phyloP scores from a whole-genome alignment of 1,284 basidiomycete genomes.

The Melampsora americana region DNA sequence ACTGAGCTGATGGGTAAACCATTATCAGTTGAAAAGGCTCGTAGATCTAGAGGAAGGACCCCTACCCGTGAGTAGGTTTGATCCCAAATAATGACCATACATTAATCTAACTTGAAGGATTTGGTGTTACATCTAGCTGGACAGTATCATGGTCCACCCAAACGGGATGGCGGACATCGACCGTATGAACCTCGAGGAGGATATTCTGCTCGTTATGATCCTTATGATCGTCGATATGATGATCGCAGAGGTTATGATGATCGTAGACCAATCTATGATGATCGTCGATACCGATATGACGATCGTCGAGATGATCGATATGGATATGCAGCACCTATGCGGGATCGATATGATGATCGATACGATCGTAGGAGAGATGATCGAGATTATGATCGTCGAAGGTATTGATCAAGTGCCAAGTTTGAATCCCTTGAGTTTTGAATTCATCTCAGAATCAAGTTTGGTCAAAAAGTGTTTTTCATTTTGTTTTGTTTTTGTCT shows the following conservation, averaged over 20 bases:
- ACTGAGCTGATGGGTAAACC: slow-evolving; percentile 81
- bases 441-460: too few species aligned
- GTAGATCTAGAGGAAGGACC: slow-evolving; percentile 45
- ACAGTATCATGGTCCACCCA: slow-evolving; percentile 45
- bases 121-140: slow-evolving; percentile 46
- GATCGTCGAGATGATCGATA: slow-evolving; percentile 49
- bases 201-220: slow-evolving; percentile 40
- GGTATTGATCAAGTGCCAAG: slow-evolving; percentile 31
- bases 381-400: slow-evolving; percentile 40
- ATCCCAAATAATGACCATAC: neutral
- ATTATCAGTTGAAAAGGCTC: slow-evolving; percentile 79
- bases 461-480: too few species aligned
- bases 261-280: slow-evolving; percentile 9
- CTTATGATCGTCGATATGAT: slow-evolving; percentile 48
- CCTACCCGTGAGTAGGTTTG: slow-evolving; percentile 42
- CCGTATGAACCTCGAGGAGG: slow-evolving; percentile 67
- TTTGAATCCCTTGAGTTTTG: too few species aligned
- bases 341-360: slow-evolving; percentile 42
- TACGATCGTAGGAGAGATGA: slow-evolving; percentile 40
- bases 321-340: slow-evolving; percentile 46
- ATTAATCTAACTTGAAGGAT: neutral
- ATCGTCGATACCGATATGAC: slow-evolving; percentile 44
- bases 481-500: too few species aligned
- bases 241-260: slow-evolving; percentile 30
- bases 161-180: slow-evolving; percentile 61